These are phyloP conservation scores for Datura wrightii DNA, from an alignment of 257 asterid species.

Conservation along the genomic window DNA sequence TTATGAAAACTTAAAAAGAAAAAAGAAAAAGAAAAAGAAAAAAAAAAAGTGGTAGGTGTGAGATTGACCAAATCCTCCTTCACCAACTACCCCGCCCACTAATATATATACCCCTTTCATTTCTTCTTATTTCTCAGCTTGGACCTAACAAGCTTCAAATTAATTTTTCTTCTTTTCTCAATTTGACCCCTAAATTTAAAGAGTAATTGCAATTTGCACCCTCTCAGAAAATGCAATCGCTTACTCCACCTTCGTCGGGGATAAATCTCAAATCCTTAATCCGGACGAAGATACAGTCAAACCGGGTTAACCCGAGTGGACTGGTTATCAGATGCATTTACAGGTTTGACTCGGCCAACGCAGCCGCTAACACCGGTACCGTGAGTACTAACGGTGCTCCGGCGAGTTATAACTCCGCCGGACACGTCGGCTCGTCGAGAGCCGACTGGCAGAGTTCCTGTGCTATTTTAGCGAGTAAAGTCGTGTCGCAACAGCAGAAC, in stretches of 20 bases:
- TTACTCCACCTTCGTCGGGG: slow-evolving; percentile 41
- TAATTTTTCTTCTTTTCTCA: not conserved
- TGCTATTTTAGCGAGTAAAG: slow-evolving; percentile 87
- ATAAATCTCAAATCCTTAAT: slow-evolving; percentile 48
- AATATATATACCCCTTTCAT: slow-evolving; percentile 52
- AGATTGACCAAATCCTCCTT: slow-evolving; percentile 54
- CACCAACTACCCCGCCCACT: not conserved
- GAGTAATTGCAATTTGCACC: slow-evolving; percentile 21
- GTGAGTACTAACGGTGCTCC: slow-evolving; percentile 15
- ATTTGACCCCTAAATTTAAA: not conserved
- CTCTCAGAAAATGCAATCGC: slow-evolving; percentile 36
- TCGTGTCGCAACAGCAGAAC: slow-evolving; percentile 78
- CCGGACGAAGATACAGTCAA: slow-evolving; percentile 38
- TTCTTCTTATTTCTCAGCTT: slow-evolving; percentile 59
- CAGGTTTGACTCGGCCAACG: slow-evolving; percentile 51
- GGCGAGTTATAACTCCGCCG: slow-evolving; percentile 33
- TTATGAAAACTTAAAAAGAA: not conserved
- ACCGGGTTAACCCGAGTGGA: slow-evolving; percentile 38
- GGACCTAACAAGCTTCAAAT: slow-evolving; percentile 47
- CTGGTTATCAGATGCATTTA: slow-evolving; percentile 40
- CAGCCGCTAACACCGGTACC: slow-evolving; percentile 26
- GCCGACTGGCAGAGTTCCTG: slow-evolving; percentile 97
- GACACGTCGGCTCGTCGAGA: slow-evolving; percentile 55
- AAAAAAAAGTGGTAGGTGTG: slow-evolving; percentile 58
- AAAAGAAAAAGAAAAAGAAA: not conserved